phyloP scores from a whole-genome alignment of 441 rosid species.

The Flueggea neowawraea region DNA sequence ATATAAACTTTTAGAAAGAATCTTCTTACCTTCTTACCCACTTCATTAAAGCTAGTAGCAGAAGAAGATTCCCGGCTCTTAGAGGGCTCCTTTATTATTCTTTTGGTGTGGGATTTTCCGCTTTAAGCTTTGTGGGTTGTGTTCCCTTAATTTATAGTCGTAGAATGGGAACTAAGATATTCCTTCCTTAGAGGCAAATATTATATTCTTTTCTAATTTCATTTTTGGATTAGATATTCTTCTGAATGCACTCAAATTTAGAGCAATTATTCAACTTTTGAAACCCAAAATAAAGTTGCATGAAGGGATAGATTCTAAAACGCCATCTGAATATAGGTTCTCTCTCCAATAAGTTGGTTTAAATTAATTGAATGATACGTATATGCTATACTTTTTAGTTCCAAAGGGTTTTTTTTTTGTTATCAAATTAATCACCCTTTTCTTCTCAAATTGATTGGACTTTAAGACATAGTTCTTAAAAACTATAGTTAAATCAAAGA shows the following conservation, averaged over 20 bases:
- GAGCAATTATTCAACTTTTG: slow-evolving; percentile 54
- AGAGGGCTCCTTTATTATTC: slow-evolving; percentile 40
- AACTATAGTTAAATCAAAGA: no score
- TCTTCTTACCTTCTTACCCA: slow-evolving; percentile 81
- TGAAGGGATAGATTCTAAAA: slow-evolving; percentile 39
- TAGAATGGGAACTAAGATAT: slow-evolving; percentile 74
- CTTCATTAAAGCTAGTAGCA: slow-evolving; percentile 74
- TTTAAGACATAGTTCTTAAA: no score
- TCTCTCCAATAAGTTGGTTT: slow-evolving; percentile 9
- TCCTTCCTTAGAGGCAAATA: slow-evolving; percentile 60
- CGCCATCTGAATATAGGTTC: slow-evolving; percentile 20
- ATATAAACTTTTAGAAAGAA: slow-evolving; percentile 32
- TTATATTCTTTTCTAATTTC: slow-evolving; percentile 35
- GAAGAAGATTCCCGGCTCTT: slow-evolving; percentile 72
- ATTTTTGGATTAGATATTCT: slow-evolving; percentile 33
- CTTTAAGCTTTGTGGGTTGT: slow-evolving; percentile 43
- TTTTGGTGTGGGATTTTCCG: slow-evolving; percentile 24
- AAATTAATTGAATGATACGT: slow-evolving; percentile 2
- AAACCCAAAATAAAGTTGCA: slow-evolving; percentile 51
- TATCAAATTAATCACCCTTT: no score
- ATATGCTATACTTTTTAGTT: slow-evolving; percentile 11
- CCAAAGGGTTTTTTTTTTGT: no score
- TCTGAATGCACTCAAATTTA: slow-evolving; percentile 45
- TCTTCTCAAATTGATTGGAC: no score
- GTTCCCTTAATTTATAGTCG: slow-evolving; percentile 65